Evolutionary conservation across 2,329 filamentous ascomycete genomes (phyloP), one percentile per base, ranked within the genome.

Genomic region (Alternaria brassicicola): DNA sequence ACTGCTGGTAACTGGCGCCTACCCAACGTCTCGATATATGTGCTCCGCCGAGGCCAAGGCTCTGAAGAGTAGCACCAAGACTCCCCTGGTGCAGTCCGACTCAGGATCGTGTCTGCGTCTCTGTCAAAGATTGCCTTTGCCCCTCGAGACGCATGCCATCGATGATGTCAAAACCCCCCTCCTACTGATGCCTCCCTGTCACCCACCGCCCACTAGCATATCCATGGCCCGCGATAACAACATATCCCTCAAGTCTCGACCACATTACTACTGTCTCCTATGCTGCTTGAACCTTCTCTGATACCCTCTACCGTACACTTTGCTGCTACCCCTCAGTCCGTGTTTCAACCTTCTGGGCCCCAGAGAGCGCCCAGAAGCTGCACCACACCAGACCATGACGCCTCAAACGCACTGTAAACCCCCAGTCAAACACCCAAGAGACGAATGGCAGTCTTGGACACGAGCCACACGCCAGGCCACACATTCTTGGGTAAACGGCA

Each of bases 361-460:
- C 30, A n/a, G 3, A 25, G n/a, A 25, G 46, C 8, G 35, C 51
- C 47, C 43, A 57, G 49, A 33, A 25, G 36, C 26, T 45, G 25
- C 45, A 28, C 21, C 6, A 7, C 8, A 55, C 55, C 56, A 55
- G 31, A 31, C 46, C 38, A 51, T 41, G 49, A 53, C 39, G 46
- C 39, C 62, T 56, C 58, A 68, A 68, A 68, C 66, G 52, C 60
- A 60, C 38, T 57, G 64, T 19, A 68, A 65, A 68, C 65, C 25
- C 41, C 21, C 38, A 12, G n/a, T 64, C 63, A 60, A 63, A 60
- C 65, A 43, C 41, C 25, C n/a, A n/a, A n/a, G 30, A 47, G 41
- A 47, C 8, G 17, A 28, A 21, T 36, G 31, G 26, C 36, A 49
- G 54, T 55, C 42, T 42, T 41, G 36, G n/a, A 42, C 54, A 39